Evolutionary conservation across 148 eudicot species (phyloP).

Genomic region (Amaranthus cruentus): DNA sequence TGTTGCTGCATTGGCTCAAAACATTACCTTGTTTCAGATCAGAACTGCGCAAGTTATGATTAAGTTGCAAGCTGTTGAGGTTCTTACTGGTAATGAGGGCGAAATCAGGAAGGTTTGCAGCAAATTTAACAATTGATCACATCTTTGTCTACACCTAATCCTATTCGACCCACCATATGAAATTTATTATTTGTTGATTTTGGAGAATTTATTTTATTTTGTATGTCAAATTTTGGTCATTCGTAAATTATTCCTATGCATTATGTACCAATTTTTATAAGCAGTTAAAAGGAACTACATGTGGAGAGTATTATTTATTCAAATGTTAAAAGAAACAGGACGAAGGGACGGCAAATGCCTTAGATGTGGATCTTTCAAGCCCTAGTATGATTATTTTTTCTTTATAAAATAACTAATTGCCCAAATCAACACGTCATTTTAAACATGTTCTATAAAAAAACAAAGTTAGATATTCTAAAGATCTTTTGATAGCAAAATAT

Average conservation of each 20-base stretch:
- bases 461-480: too few relatives aligned
- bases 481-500: too few relatives aligned
- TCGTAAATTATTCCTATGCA: too few relatives aligned
- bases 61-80: constrained; percentile 27
- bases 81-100: constrained; percentile 22
- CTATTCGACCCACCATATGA: not conserved
- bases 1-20: not conserved
- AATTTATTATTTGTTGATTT: not conserved
- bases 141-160: not conserved
- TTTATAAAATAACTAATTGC: too few relatives aligned
- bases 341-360: constrained; percentile 20
- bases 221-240: not conserved
- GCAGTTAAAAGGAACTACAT: too few relatives aligned
- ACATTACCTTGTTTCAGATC: not conserved
- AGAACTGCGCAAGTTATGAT: constrained; percentile 16
- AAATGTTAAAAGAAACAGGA: constrained; percentile 14
- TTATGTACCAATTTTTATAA: too few relatives aligned
- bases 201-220: not conserved
- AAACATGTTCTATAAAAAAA: too few relatives aligned
- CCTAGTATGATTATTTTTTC: not conserved
- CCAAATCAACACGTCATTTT: too few relatives aligned
- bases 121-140: constrained; percentile 5
- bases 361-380: constrained; percentile 22
- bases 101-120: constrained; percentile 21
- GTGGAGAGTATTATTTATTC: too few relatives aligned